phyloP scores from a whole-genome alignment of 306 rosid species.

The Inga oerstediana region DNA sequence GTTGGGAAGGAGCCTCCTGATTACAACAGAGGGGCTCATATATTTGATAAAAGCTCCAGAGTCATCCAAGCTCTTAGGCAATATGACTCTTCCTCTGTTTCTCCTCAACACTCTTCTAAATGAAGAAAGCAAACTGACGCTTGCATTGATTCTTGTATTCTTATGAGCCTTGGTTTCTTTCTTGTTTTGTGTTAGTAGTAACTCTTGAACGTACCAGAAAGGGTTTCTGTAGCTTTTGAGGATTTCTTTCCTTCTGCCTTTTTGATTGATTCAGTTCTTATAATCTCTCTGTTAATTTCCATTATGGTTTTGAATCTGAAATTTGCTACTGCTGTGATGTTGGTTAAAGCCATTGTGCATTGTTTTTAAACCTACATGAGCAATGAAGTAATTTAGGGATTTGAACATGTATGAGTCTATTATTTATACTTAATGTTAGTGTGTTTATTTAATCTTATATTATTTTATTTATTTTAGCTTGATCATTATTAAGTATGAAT shows the following conservation, averaged over 20 bases:
- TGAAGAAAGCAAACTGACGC: background rate
- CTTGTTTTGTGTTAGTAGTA: background rate
- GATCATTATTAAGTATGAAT: too few relatives aligned
- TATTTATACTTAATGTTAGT: too few relatives aligned
- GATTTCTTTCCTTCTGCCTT: background rate
- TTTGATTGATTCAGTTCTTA: too few relatives aligned
- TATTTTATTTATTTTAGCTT: too few relatives aligned
- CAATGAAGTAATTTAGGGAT: too few relatives aligned
- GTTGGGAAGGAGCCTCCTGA: conserved; percentile 70
- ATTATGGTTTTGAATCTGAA: too few relatives aligned
- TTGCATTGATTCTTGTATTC: background rate
- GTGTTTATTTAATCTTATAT: too few relatives aligned
- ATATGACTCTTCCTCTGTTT: background rate
- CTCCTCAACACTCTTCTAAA: background rate
- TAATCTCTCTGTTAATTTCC: too few relatives aligned
- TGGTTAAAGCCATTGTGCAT: too few relatives aligned
- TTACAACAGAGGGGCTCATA: conserved; percentile 75
- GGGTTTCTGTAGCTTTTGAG: background rate
- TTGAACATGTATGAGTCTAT: too few relatives aligned
- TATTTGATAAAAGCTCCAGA: conserved; percentile 63
- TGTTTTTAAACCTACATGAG: too few relatives aligned
- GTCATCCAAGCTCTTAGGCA: conserved; percentile 80
- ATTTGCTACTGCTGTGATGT: too few relatives aligned
- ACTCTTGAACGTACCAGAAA: background rate
- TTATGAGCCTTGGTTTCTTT: background rate